Base-by-base conservation (phyloP, 305 asterid genomes). In the Fraxinus nigra region DNA sequence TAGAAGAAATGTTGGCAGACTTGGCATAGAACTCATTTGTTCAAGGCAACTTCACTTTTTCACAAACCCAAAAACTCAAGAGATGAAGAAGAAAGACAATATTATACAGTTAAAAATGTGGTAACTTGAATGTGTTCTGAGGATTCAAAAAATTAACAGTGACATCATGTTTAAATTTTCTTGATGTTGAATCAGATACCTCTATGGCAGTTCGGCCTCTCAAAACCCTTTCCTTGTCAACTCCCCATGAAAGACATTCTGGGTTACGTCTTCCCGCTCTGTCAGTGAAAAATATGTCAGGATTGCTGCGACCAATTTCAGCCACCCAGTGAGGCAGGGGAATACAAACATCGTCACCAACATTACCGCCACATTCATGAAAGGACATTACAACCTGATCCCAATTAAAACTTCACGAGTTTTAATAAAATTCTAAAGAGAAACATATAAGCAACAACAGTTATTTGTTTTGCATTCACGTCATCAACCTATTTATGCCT, bases 261-360 rank as follows among this genome's bases (percentile, higher is more conserved):
- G 91, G 91, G 79, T 92, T 85, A 54, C 94, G 87, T 88, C 93
- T 91, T 80, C 95, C 97, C 67, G 87, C 88, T 89, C 86, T 89
- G 77, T 93, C 98, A 1, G 98, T 91, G 90, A 93, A 93, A 86
- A 87, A 92, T 76, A 93, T 92, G 82, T 93, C 94, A 13, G 95
- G 98, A 84, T 91, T 93, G 88, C 82, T 87, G 77, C 91, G 90
- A 76, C 98, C 95, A 80, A 93, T 89, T 85, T 93, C 95, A 83
- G 92, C 88, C 74, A 93, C 94, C 98, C 98, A 93, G 84, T 87
- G 89, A 79, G 98, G 98, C 86, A 93, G 85, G 56, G 97, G 97
- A 84, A 93, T 92, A 81, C 88, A 84, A 79, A 90, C 94, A 86
- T 92, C 95, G 84, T 92, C 97, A 67, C 97, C 95, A 34, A 91